Evolutionary conservation across 2,329 filamentous ascomycete genomes (phyloP).

Genomic region (Colletotrichum godetiae): DNA sequence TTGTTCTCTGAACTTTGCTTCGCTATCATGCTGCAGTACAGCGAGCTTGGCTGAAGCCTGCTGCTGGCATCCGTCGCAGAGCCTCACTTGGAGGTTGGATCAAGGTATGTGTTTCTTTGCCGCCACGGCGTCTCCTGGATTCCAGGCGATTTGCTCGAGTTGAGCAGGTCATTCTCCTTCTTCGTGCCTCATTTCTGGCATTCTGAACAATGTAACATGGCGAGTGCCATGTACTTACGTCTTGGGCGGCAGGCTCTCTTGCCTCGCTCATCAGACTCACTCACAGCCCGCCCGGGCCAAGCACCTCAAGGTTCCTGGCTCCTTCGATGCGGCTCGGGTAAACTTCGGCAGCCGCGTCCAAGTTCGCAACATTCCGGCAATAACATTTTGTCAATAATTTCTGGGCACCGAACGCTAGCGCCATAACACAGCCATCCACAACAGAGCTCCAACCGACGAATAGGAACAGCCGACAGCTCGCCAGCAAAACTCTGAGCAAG

Average conservation of each 20-base stretch:
- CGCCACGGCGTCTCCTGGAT: neutral
- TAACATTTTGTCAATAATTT: conserved; percentile 30
- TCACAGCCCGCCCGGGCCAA: neutral
- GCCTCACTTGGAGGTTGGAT: conserved; percentile 31
- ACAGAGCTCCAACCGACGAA: conserved; percentile 23
- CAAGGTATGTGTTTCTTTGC: conserved; percentile 31
- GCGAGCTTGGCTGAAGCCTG: conserved; percentile 17
- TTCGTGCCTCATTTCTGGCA: neutral
- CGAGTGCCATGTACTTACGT: conserved; percentile 7
- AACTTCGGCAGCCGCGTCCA: conserved; percentile 21
- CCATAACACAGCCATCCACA: conserved; percentile 36
- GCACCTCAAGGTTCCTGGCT: neutral
- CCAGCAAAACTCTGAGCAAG: conserved; percentile 28
- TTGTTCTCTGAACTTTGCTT: neutral
- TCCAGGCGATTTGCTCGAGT: neutral
- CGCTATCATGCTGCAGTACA: neutral
- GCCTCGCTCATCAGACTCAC: conserved; percentile 10
- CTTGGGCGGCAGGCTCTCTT: conserved; percentile 11
- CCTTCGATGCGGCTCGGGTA: conserved; percentile 17
- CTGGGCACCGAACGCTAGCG: conserved; percentile 32
- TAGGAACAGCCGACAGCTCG: conserved; percentile 13
- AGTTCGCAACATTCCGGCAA: conserved; percentile 25
- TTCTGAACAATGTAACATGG: neutral
- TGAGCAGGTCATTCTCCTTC: neutral
- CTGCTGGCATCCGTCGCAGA: conserved; percentile 33